Conservation (phyloP, 169 alveolate genomes). For the Perkinsus chesapeaki region DNA sequence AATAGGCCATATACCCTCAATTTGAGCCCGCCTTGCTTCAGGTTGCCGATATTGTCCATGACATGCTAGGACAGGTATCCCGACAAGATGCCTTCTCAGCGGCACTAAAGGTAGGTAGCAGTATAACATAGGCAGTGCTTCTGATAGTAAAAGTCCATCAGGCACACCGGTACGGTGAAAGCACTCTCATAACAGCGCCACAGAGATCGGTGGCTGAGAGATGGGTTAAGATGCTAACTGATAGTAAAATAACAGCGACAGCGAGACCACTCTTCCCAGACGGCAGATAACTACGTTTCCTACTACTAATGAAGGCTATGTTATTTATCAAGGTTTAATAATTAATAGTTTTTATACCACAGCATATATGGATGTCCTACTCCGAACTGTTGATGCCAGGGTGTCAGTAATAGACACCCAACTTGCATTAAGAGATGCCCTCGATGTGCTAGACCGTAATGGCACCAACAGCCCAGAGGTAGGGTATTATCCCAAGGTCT, state of each 20-base stretch:
- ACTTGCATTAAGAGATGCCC: neutral
- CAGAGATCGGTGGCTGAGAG: neutral
- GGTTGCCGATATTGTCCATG: neutral
- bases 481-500: neutral
- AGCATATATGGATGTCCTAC: neutral
- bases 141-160: no score
- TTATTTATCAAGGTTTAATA: neutral
- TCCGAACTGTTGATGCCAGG: neutral
- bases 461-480: neutral
- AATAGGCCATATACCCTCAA: no score
- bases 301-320: neutral
- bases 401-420: neutral
- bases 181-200: neutral
- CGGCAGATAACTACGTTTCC: constrained; percentile 3
- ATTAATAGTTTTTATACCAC: neutral
- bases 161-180: neutral
- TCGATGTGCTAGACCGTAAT: neutral
- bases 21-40: no score
- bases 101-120: neutral
- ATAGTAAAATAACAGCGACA: neutral
- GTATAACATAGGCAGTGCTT: no score
- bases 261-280: neutral
- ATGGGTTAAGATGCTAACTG: neutral
- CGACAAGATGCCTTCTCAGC: neutral
- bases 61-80: neutral